Conservation (phyloP, 1,284 basidiomycete genomes). For the Takashimella tepidaria region DNA sequence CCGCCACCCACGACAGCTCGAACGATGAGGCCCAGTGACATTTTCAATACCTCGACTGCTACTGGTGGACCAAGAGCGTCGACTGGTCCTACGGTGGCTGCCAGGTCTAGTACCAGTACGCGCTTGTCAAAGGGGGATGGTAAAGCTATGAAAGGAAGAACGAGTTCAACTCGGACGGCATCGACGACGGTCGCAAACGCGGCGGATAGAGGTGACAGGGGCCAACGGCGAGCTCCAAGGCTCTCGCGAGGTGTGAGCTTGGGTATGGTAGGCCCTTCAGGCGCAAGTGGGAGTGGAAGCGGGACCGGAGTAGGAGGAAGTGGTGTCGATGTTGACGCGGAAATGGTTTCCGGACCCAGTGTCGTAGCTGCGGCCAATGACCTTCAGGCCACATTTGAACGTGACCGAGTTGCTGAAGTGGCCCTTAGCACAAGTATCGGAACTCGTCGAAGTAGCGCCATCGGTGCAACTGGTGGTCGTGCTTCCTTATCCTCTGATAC, state of each 20-base stretch:
- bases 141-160: neutral
- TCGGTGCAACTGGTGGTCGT: neutral
- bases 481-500: neutral
- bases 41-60: too few species aligned
- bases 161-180: neutral
- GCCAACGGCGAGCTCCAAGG: slow-evolving; percentile 27
- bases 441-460: neutral
- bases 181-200: slow-evolving; percentile 8
- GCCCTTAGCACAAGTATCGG: neutral
- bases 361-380: slow-evolving; percentile 17
- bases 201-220: slow-evolving; percentile 32
- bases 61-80: too few species aligned
- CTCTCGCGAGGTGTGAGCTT: slow-evolving; percentile 22
- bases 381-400: slow-evolving; percentile 31
- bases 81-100: too few species aligned
- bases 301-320: neutral
- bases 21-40: slow-evolving; percentile 27
- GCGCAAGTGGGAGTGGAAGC: slow-evolving; percentile 4
- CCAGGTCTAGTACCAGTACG: too few species aligned
- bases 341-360: slow-evolving; percentile 6
- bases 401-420: neutral
- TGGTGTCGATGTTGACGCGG: neutral
- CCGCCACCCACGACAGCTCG: slow-evolving; percentile 8
- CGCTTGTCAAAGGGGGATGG: neutral
- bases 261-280: slow-evolving; percentile 1